Base-by-base conservation (phyloP, 2,329 filamentous ascomycete species). In the Aspergillus sp. region DNA sequence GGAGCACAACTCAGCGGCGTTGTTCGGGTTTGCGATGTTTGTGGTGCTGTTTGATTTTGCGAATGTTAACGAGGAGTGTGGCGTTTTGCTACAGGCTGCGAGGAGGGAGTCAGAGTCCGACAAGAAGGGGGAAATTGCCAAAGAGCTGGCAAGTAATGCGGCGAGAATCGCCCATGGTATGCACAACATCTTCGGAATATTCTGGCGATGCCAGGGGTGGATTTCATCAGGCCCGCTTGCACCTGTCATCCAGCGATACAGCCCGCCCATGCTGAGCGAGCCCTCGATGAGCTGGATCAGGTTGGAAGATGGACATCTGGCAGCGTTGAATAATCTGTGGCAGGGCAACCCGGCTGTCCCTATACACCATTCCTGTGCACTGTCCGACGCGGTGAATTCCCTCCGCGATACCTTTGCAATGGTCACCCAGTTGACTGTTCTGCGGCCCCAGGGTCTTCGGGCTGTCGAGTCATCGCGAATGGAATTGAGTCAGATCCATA, bases 151-250 rank as follows among this genome's bases (percentile, higher is more conserved):
- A 5, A 45, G 6, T 2, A 33, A 30, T 17, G 54, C 41, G 3
- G 54, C 47, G 11, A 40, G 47, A 19, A 17, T 56, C 15, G 27
- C 30, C 1, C 54, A 37, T 2, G 45, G 45, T 3, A 37, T 51
- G 6, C 46, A 56, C 2, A 45, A 51, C n/a, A 51, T 51, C 40
- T 56, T 56, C 13, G 19, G 27, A 1, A 56, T 56, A 5, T 56
- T 56, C 40, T 56, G 47, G 54, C 9, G 47, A n/a, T 56, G 40
- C 19, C 54, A 51, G 27, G 33, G 42, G 24, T 56, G 54, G 54
- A 51, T 46, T 9, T 56, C 54, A n/a, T 39, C 40, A 2, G 17
- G 47, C 6, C 40, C 40, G 0, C 19, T 56, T 6, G n/a, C 40
- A 1, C 24, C 54, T 2, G 40, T 37, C 12, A 41, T 56, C n/a